Percentiles rank a stretch among this genome's conserved stretches.
These are phyloP conservation scores for Sesbania bispinosa DNA, from an alignment of 306 rosid species.

Conservation along the genomic window DNA sequence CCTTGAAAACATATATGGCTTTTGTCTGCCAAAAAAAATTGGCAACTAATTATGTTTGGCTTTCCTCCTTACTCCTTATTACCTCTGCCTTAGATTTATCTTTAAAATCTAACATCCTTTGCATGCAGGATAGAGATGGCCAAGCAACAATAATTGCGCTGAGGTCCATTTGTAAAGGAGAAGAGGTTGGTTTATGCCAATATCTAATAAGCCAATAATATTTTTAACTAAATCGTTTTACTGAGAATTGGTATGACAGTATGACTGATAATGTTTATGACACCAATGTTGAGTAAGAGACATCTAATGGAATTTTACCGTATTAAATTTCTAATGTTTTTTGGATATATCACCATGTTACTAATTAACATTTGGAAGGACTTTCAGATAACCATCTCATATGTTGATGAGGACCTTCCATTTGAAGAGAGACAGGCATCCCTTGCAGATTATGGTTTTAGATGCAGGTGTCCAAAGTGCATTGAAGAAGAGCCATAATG, in stretches of 20 bases:
- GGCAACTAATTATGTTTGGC: neutral
- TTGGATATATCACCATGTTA: slow-evolving; percentile 1
- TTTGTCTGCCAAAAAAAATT: neutral
- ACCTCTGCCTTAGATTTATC: neutral
- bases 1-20: neutral
- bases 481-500: slow-evolving; percentile 45
- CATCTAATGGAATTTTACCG: neutral
- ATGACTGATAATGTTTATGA: neutral
- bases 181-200: slow-evolving; percentile 57
- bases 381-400: slow-evolving; percentile 87
- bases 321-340: neutral
- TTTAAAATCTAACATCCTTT: slow-evolving; percentile 1
- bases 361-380: slow-evolving; percentile 10
- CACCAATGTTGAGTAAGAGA: slow-evolving; percentile 2
- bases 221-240: neutral
- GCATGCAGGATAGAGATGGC: slow-evolving; percentile 85
- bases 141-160: slow-evolving; percentile 80
- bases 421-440: slow-evolving; percentile 70
- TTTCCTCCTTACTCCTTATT: neutral
- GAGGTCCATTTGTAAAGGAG: slow-evolving; percentile 64
- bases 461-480: slow-evolving; percentile 74
- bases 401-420: slow-evolving; percentile 82
- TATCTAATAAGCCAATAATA: neutral
- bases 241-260: neutral
- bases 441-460: slow-evolving; percentile 85